These are phyloP conservation scores for Stephania japonica DNA, from an alignment of 164 flowering plant genomes.

Conservation along the genomic window DNA sequence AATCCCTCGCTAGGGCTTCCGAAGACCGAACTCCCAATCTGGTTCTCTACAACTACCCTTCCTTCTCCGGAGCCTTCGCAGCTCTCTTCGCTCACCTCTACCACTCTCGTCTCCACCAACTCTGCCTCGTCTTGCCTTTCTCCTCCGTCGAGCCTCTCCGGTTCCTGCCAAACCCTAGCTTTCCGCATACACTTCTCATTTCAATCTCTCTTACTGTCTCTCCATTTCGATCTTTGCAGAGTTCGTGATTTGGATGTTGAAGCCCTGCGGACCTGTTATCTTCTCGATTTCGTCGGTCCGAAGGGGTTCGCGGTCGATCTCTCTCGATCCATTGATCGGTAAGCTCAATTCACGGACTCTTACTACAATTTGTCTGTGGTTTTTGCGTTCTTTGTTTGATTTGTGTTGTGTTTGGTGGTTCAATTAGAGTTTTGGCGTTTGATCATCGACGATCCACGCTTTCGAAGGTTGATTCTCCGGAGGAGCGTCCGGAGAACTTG, in stretches of 20 bases:
- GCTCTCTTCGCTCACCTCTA: slow-evolving; percentile 83
- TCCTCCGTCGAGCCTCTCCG: slow-evolving; percentile 75
- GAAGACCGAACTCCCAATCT: slow-evolving; percentile 46
- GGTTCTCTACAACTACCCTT: slow-evolving; percentile 86
- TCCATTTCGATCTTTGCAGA: slow-evolving; percentile 24
- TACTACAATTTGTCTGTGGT: no score
- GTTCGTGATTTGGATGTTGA: slow-evolving; percentile 55
- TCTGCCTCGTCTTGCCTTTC: slow-evolving; percentile 73
- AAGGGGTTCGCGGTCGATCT: slow-evolving; percentile 51
- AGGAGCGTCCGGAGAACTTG: slow-evolving; percentile 35
- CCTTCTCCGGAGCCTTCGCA: slow-evolving; percentile 72
- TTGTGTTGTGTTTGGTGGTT: slow-evolving; percentile 7
- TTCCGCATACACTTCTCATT: not conserved
- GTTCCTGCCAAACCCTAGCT: slow-evolving; percentile 19
- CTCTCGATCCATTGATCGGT: slow-evolving; percentile 25
- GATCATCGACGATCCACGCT: slow-evolving; percentile 68
- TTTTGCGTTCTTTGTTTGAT: not conserved
- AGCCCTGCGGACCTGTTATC: slow-evolving; percentile 62
- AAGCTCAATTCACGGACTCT: not conserved
- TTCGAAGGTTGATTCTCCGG: slow-evolving; percentile 20
- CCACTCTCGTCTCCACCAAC: slow-evolving; percentile 55
- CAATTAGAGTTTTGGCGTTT: slow-evolving; percentile 51
- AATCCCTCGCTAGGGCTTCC: slow-evolving; percentile 55
- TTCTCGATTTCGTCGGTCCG: slow-evolving; percentile 80
- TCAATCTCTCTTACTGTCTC: not conserved